Evolutionary conservation across 1,284 basidiomycete species (phyloP).

Genomic region (Sparassis latifolia): DNA sequence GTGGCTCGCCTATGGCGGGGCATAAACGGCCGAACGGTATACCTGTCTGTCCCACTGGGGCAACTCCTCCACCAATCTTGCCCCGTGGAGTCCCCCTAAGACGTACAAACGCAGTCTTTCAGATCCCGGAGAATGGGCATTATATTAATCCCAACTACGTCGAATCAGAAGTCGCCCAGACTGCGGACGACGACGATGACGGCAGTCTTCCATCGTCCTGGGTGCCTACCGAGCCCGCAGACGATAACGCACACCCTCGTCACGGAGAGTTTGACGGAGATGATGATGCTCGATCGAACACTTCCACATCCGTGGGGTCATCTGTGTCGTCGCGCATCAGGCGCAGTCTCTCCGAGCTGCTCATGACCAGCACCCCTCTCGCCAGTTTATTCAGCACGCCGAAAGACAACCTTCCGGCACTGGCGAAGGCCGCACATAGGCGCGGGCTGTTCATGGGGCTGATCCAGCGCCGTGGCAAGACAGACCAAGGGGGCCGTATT

Average conservation of each 20-base stretch:
- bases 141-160: conserved; percentile 22
- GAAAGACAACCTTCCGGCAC: conserved; percentile 14
- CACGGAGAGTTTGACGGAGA: conserved; percentile 3
- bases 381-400: conserved; percentile 21
- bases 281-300: conserved; percentile 1
- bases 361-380: conserved; percentile 17
- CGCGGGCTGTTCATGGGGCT: conserved; percentile 18
- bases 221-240: conserved; percentile 22
- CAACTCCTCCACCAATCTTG: conserved; percentile 3
- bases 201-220: conserved; percentile 21
- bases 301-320: background rate
- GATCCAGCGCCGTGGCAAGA: conserved; percentile 8
- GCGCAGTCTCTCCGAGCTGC: conserved; percentile 10
- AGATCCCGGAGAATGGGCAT: conserved; percentile 10
- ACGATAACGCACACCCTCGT: conserved; percentile 10
- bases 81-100: conserved; percentile 5
- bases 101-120: background rate
- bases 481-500: conserved; percentile 1
- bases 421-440: conserved; percentile 18
- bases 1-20: conserved; percentile 24
- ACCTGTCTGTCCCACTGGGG: conserved; percentile 19
- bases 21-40: conserved; percentile 24
- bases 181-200: conserved; percentile 16
- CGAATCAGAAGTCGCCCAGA: conserved; percentile 10
- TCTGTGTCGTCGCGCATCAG: conserved; percentile 5